phyloP scores from a whole-genome alignment of 352 stramenopile genomes.

The Phytopythium litorale region DNA sequence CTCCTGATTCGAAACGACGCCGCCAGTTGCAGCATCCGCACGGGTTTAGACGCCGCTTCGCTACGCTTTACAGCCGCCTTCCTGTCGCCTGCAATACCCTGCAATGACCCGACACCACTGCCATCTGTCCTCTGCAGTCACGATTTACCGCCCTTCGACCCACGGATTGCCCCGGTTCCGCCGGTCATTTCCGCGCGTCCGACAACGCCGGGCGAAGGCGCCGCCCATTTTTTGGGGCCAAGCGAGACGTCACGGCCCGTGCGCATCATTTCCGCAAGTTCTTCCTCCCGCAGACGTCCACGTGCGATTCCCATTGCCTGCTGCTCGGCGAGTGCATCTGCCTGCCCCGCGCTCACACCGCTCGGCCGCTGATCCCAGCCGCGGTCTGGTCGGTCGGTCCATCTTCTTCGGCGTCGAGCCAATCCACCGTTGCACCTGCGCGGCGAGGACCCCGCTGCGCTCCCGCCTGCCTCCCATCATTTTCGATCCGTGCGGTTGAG shows the following conservation, averaged over 20 bases:
- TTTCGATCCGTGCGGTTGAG: not conserved
- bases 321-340: not conserved
- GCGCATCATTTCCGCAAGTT: constrained; percentile 4
- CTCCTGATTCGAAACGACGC: constrained; percentile 7
- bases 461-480: constrained; percentile 1
- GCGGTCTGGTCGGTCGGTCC: not conserved
- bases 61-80: not conserved
- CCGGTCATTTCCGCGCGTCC: not conserved
- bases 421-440: not conserved
- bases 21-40: not conserved
- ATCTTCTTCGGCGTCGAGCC: not conserved
- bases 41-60: not conserved
- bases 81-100: not conserved
- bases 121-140: too few species aligned
- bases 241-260: not conserved
- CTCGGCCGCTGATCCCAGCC: not conserved
- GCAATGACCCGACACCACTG: too few species aligned
- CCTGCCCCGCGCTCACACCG: not conserved
- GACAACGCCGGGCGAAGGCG: not conserved
- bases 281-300: not conserved
- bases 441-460: not conserved
- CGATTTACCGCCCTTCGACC: not conserved
- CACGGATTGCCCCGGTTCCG: not conserved
- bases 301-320: not conserved
- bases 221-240: not conserved